These are phyloP conservation scores for Coniochaeta hoffmannii DNA, from an alignment of 2,329 filamentous ascomycete species.

Conservation along the genomic window DNA sequence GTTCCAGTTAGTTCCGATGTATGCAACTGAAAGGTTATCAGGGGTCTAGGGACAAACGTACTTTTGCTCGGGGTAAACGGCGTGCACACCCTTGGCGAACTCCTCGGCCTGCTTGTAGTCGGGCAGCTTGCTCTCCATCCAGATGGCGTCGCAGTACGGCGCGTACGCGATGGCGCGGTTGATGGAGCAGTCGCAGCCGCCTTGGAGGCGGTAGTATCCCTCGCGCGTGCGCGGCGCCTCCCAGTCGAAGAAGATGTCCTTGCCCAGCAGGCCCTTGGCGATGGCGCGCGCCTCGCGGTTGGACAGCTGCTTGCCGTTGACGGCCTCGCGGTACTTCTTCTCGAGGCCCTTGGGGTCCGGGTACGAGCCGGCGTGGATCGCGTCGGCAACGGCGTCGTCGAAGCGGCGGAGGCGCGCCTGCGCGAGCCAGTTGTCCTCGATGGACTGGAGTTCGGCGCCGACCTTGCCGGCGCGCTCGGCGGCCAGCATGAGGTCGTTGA, in stretches of 20 bases:
- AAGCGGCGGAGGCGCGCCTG: conserved; percentile 81
- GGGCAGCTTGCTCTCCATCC: conserved; percentile 98
- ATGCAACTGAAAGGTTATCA: neutral
- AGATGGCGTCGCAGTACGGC: conserved; percentile 91
- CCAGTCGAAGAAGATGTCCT: conserved; percentile 90
- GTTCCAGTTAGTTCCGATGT: conserved; percentile 4
- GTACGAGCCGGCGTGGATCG: conserved; percentile 62
- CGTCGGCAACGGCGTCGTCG: conserved; percentile 78
- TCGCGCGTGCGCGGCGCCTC: conserved; percentile 87
- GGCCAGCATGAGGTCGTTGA: conserved; percentile 84
- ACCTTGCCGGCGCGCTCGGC: conserved; percentile 77
- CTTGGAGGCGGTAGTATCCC: conserved; percentile 89
- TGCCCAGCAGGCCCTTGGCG: conserved; percentile 68
- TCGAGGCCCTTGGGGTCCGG: conserved; percentile 63
- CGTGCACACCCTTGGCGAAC: conserved; percentile 89
- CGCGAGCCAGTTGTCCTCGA: conserved; percentile 82
- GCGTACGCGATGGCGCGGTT: conserved; percentile 88
- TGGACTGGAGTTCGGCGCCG: conserved; percentile 74
- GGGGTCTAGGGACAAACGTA: conserved; percentile 34
- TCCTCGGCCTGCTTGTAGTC: conserved; percentile 87
- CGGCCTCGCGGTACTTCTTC: conserved; percentile 56
- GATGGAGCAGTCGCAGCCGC: conserved; percentile 84
- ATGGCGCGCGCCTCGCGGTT: conserved; percentile 74
- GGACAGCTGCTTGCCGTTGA: conserved; percentile 66
- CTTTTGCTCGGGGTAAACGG: conserved; percentile 95